phyloP scores from a whole-genome alignment of 768 basidiomycete genomes.

The Phanerochaete sordida region DNA sequence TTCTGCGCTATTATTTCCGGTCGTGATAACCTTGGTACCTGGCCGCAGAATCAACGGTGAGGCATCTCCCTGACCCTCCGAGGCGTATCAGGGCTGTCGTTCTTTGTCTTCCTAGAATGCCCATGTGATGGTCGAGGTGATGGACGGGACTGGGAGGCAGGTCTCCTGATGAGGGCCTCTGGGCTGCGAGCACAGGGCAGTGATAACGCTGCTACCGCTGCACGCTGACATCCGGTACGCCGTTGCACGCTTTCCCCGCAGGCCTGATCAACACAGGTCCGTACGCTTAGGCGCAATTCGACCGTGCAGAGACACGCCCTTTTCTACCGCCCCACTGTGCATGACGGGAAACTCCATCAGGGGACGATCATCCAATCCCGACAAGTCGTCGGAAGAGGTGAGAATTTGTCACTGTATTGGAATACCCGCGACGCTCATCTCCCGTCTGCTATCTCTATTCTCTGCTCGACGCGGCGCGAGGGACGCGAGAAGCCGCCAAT shows the following conservation, averaged over 20 bases:
- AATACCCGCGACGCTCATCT: background rate
- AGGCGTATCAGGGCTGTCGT: background rate
- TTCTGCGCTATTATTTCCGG: background rate
- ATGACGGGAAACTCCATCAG: background rate
- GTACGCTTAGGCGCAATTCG: background rate
- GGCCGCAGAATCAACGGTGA: background rate
- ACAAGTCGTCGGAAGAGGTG: background rate
- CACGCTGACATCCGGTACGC: background rate
- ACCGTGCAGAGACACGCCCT: background rate
- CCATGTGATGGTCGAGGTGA: background rate
- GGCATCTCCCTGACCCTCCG: background rate
- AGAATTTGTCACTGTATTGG: background rate
- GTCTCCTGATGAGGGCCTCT: background rate
- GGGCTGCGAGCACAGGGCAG: background rate
- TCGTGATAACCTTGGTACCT: background rate
- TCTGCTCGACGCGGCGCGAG: background rate
- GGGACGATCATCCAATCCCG: background rate
- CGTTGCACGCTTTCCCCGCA: background rate
- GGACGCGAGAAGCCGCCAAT: background rate
- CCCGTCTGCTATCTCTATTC: background rate
- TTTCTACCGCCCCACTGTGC: background rate
- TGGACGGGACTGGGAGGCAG: background rate
- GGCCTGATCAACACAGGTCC: background rate
- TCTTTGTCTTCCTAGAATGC: background rate
- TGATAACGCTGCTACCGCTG: background rate